Evolutionary conservation across 1,284 basidiomycete species (phyloP).

Genomic region (Trametes polyzona): DNA sequence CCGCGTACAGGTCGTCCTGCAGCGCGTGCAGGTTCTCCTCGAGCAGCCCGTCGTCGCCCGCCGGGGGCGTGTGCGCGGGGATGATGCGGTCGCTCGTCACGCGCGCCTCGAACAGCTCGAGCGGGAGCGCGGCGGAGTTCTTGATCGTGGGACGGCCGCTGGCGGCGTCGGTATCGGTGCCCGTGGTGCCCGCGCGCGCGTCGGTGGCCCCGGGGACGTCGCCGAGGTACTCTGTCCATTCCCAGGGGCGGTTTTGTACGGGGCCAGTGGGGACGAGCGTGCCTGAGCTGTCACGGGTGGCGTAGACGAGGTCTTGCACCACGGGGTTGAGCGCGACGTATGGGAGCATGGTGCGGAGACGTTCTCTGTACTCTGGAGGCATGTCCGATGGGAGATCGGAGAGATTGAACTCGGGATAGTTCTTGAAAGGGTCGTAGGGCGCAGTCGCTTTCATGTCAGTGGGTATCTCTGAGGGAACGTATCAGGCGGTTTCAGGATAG

Average conservation of each 20-base stretch:
- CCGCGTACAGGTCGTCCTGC: conserved; percentile 63
- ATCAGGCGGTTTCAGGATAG: background rate
- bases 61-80: conserved; percentile 8
- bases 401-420: conserved; percentile 57
- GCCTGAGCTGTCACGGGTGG: conserved; percentile 56
- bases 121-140: conserved; percentile 73
- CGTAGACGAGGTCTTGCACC: conserved; percentile 62
- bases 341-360: conserved; percentile 59
- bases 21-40: conserved; percentile 57
- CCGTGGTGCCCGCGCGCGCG: conserved; percentile 36
- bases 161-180: conserved; percentile 40
- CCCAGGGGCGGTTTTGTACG: conserved; percentile 79
- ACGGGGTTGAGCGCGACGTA: conserved; percentile 52
- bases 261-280: conserved; percentile 50
- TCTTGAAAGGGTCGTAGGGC: conserved; percentile 58
- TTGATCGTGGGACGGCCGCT: conserved; percentile 45
- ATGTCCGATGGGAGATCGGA: conserved; percentile 60
- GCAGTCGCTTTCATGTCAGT: conserved; percentile 53
- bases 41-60: conserved; percentile 37
- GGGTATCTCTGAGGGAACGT: conserved; percentile 57
- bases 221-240: conserved; percentile 81
- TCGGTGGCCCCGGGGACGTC: conserved; percentile 53
- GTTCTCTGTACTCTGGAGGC: conserved; percentile 57
- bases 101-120: conserved; percentile 69
- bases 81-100: conserved; percentile 64